Base-by-base conservation (phyloP, 768 basidiomycete genomes). In the Boletus vinaceobasis region DNA sequence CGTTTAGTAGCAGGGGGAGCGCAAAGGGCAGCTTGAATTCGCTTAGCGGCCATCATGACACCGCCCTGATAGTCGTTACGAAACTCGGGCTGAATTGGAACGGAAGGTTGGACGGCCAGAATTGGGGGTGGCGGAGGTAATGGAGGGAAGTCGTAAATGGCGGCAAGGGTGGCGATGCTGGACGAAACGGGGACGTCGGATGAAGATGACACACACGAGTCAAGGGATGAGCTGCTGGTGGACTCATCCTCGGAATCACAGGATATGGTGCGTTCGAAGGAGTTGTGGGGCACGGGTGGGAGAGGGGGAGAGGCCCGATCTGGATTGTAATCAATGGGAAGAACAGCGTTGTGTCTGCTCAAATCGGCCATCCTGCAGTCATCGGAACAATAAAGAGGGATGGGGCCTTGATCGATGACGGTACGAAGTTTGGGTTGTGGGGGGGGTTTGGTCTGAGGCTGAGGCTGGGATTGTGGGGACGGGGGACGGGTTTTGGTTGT, bases 381-480 rank as follows among this genome's bases (percentile, higher is more conserved):
- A 58, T 89, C 87, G 1, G 89, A 91, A 72, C 90, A 93, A 73
- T 93, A 92, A 55, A 92, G 79, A 19, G 89, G 89, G 1, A 81
- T 83, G n/a, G 88, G 89, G 1, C 77, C 77, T 68, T 88, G 88
- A 73, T 90, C 88, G 73, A 91, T 90, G 72, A 90, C 76, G 11
- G 83, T 83, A 43, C 83, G 83, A 40, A 80, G 76, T 65, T 82
- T 81, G 42, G 75, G 55, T 2, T 74, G 74, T n/a, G 67, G 40
- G 19, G 74, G 49, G 11, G 71, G 64, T 33, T 64, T 66, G 19
- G 64, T 11, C 40, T 65, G 57, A 4, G 67, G 50, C 21, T 57
- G 59, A 19, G 46, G 54, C 32, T 59, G 73, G 42, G 56, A 45
- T 26, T 63, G 66, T 31, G 58, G 67, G 1, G 64, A 54, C 2